Base-by-base conservation (phyloP, 2,329 filamentous ascomycete species). In the Xylariaceae sp. region DNA sequence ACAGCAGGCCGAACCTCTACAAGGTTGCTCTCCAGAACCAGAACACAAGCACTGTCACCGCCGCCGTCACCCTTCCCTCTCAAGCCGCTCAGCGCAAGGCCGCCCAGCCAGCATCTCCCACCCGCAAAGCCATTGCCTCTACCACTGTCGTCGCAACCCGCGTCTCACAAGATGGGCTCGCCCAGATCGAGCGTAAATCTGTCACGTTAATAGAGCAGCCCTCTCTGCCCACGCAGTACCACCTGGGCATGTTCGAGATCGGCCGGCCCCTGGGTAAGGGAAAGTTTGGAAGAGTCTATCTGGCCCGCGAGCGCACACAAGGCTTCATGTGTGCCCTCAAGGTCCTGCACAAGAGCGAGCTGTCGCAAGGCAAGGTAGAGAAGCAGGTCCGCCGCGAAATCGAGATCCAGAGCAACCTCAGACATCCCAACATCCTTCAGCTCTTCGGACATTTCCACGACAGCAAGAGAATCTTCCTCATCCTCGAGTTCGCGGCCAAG, bases 171-270 rank as follows among this genome's bases (percentile, higher is more conserved):
- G 78, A 81, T 28, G 86, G 88, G 57, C 55, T 71, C 51, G 69
- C 66, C 17, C 69, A 70, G 47, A 70, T 67, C 14, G 81, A 86
- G 60, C 75, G 76, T 42, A 78, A 78, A 59, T 77, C 78, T 19
- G 68, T 73, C 42, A 67, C 76, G 9, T 70, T 86, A 49, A 75
- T 80, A 52, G 78, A 86, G 44, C 82, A 86, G 64, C 79, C 83
- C 36, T 64, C 69, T 57, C 51, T 74, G 17, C 80, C 79, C 41
- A 85, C 83, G 62, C 72, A 90, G 61, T 92, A 92, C 72, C 90
- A 96, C 67, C 82, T 96, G 4, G 89, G 90, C 71, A 95, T 95
- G 89, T 96, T 96, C 69, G 91, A 96, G 70, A 96, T 95, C 59
- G 89, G 89, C 38, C 88, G 90, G 61, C 89, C 89, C 1, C 76